A percentile compares a stretch with the other conserved stretches of the same genome.
Conservation (phyloP, 345 rosid species). For the Populus ilicifolia region DNA sequence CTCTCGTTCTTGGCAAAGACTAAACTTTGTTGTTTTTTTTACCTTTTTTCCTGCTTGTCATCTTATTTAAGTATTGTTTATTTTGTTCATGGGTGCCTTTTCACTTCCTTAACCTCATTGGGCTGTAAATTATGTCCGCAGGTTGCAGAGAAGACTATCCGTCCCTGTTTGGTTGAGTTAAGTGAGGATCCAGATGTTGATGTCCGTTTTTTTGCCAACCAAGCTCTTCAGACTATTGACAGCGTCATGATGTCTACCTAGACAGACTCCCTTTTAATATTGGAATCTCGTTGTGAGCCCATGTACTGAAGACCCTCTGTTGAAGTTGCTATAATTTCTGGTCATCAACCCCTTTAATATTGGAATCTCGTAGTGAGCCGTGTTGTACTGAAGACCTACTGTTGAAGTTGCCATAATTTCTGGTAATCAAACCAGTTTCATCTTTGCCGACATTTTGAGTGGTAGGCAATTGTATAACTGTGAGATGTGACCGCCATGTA, state of each 20-base stretch:
- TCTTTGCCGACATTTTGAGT: neutral
- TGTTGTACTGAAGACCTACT: neutral
- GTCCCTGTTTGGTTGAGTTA: conserved; percentile 77
- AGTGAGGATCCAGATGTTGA: conserved; percentile 93
- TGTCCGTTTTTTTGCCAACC: conserved; percentile 78
- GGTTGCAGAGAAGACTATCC: conserved; percentile 73
- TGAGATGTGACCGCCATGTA: neutral
- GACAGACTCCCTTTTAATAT: neutral
- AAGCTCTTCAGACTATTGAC: conserved; percentile 74
- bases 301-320: neutral
- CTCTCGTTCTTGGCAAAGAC: neutral
- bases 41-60: neutral
- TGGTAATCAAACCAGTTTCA: neutral
- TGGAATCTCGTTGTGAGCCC: neutral
- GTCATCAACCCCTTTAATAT: neutral
- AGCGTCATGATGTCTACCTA: conserved; percentile 74
- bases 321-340: conserved; percentile 3
- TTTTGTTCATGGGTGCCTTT: neutral
- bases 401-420: neutral
- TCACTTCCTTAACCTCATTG: neutral
- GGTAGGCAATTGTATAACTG: neutral
- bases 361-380: neutral
- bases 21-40: neutral
- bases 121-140: conserved; percentile 3
- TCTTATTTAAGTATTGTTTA: neutral